Base-by-base conservation (phyloP, 129 eudicot species). In the Tanacetum coccineum region DNA sequence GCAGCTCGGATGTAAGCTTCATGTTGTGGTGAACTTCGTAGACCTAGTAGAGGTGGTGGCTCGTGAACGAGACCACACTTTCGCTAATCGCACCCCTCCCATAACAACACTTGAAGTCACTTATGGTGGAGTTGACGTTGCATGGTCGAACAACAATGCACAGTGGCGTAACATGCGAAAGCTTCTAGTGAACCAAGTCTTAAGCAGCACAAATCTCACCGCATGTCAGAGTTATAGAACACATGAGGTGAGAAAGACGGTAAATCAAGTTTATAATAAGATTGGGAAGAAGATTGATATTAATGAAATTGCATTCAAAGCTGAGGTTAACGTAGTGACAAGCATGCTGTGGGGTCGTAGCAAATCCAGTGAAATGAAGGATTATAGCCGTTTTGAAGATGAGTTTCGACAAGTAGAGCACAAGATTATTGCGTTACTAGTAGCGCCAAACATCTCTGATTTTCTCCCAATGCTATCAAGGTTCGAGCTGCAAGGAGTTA, bases 111-210 rank as follows among this genome's bases (percentile, higher is more conserved):
- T 50, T 1, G 0, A 6, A 9, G 9, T 36, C 26, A 39, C 28
- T 62, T 72, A 72, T 3, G 70, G 70, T 12, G 63, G 30, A 28
- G 5, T 22, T 6, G 56, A 42, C n/a, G 2, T 63, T 2, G 44
- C 3, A 2, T 52, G 62, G 76, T 70, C 81, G 44, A 39, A 26
- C 64, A 32, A 47, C 64, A 36, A 52, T 45, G 4, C 45, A 13
- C 20, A 73, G 14, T 78, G 79, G 79, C 82, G 75, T 54, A 73
- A 61, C 48, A 73, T 72, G 77, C 77, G 67, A n/a, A 78, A 59
- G 54, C n/a, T 78, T 26, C 58, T 71, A 18, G 82, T 62, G 15
- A 67, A 21, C 51, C 52, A 78, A 48, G 66, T 66, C 28, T 6
- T 71, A 10, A 78, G 78, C 46, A 65, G 13, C 22, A 0, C 69